phyloP scores from a whole-genome alignment of 805 yeast genomes.

The Ogataea allantospora region DNA sequence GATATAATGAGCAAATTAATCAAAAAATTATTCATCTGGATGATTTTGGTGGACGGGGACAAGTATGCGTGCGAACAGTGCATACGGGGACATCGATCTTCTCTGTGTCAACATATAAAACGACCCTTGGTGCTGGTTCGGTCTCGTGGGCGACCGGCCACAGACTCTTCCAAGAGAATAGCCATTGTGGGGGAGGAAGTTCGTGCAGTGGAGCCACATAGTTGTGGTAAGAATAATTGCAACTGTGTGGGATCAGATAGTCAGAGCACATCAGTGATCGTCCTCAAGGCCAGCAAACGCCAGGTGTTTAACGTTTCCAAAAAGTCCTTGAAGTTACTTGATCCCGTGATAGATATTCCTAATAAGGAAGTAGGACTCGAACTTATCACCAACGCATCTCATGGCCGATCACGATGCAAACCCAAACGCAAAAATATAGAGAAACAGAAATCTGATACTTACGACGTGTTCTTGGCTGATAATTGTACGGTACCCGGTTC shows the following conservation, averaged over 20 bases:
- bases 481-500: conserved; percentile 36
- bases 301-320: conserved; percentile 37
- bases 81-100: conserved; percentile 89
- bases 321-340: conserved; percentile 32
- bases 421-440: not conserved
- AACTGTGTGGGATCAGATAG: conserved; percentile 7
- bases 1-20: conserved; percentile 19
- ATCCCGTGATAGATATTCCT: conserved; percentile 35
- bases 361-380: conserved; percentile 33
- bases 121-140: conserved; percentile 84
- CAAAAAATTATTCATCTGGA: conserved; percentile 24
- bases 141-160: conserved; percentile 82
- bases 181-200: conserved; percentile 53
- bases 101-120: conserved; percentile 77
- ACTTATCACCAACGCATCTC: conserved; percentile 25
- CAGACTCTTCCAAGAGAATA: conserved; percentile 54
- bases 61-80: conserved; percentile 86
- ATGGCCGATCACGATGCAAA: conserved; percentile 19
- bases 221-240: conserved; percentile 9
- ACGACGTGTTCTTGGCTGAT: conserved; percentile 34
- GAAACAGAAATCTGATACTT: conserved; percentile 10
- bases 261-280: conserved; percentile 22
- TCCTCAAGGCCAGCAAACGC: conserved; percentile 34
- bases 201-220: conserved; percentile 5
- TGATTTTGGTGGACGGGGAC: conserved; percentile 77